Base-by-base conservation (phyloP, 139 green algal species). In the Trebouxia sp. region DNA sequence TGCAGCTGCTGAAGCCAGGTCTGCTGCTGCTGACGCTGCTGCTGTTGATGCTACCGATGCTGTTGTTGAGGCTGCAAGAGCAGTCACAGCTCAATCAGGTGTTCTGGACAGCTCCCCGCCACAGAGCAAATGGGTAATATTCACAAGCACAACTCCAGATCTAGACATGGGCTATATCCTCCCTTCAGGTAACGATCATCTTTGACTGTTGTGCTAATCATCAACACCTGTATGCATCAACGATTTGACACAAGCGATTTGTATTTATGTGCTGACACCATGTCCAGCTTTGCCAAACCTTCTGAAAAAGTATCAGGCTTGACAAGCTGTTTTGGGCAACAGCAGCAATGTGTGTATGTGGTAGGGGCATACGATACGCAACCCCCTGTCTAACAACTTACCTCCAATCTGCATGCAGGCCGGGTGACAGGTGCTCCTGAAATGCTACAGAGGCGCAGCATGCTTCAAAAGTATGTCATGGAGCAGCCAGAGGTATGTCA, bases 61-160 rank as follows among this genome's bases (percentile, higher is more conserved):
- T 53, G 47, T n/a, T n/a, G n/a, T n/a, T n/a, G n/a, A n/a, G n/a
- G n/a, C n/a, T n/a, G n/a, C n/a, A n/a, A n/a, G n/a, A n/a, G n/a
- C n/a, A n/a, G n/a, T n/a, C n/a, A n/a, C n/a, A n/a, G n/a, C n/a
- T n/a, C n/a, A n/a, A n/a, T n/a, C n/a, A n/a, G n/a, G n/a, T n/a
- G n/a, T n/a, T n/a, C 47, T 53, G 47, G 14, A 53, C 14, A 53
- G 47, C 47, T 53, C 47, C 15, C 47, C 47, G 4, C 47, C 47
- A 53, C 14, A 53, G 20, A 70, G 58, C 58, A 70, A 70, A 15
- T 70, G 58, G 58, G 58, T 70, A 9, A 70, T 70, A 30, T 70
- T 45, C 58, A 70, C 58, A 24, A 70, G 32, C 32, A 70, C 58
- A 9, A 70, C 58, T 3, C 32, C 58, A 39, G 58, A 70, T 53